Conservation (phyloP, 768 basidiomycete genomes). For the Rhodotorula graminis region DNA sequence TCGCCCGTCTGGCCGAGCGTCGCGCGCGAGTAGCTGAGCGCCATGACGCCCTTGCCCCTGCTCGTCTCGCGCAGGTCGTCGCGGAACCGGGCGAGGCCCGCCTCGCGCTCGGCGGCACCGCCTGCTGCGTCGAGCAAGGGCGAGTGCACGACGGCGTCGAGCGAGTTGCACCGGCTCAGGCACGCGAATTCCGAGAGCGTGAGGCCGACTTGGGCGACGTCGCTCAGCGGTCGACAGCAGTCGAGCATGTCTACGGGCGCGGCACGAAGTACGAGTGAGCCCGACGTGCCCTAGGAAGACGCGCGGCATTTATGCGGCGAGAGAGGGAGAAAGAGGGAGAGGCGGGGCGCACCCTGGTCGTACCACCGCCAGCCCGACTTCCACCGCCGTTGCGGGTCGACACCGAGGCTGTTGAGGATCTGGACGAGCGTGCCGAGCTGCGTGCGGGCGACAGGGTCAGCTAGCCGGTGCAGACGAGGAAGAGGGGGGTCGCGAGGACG, state of each 20-base stretch:
- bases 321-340: neutral
- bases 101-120: neutral
- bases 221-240: slow-evolving; percentile 31
- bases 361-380: slow-evolving; percentile 38
- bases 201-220: slow-evolving; percentile 35
- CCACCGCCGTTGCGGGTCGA: slow-evolving; percentile 40
- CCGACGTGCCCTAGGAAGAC: too few species aligned
- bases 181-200: slow-evolving; percentile 42
- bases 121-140: neutral
- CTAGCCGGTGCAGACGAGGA: too few species aligned
- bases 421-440: slow-evolving; percentile 38
- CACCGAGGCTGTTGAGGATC: slow-evolving; percentile 41
- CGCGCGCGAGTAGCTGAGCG: slow-evolving; percentile 32
- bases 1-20: slow-evolving; percentile 40
- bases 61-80: slow-evolving; percentile 8
- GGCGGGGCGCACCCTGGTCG: slow-evolving; percentile 1
- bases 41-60: slow-evolving; percentile 21
- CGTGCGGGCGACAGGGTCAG: neutral
- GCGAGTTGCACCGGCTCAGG: slow-evolving; percentile 39
- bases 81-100: slow-evolving; percentile 18
- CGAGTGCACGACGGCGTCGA: slow-evolving; percentile 2
- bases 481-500: neutral
- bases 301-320: too few species aligned
- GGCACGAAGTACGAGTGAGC: too few species aligned
- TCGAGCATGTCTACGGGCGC: slow-evolving; percentile 25